Conservation (phyloP, 352 stramenopile species). For the Phytophthora constricta region DNA sequence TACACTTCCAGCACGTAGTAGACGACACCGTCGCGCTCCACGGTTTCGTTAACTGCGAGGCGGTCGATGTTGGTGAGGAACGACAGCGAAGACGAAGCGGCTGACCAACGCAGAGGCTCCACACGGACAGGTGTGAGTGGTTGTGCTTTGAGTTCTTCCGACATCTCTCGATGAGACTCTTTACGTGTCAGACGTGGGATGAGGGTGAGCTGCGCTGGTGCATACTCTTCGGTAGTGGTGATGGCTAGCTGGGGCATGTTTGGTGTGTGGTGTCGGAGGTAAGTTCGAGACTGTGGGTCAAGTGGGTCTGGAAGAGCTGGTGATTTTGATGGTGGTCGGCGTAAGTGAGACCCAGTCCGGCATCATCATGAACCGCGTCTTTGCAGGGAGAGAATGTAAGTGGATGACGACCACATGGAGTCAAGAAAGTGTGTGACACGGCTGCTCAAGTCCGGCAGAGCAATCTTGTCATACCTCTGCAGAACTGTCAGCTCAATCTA, state of each 20-base stretch:
- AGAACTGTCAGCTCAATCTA: too few species aligned
- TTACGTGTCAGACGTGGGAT: constrained; percentile 38
- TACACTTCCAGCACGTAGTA: constrained; percentile 69
- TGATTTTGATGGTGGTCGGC: not conserved
- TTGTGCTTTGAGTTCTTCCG: constrained; percentile 36
- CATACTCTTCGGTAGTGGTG: constrained; percentile 12
- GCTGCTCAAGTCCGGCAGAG: not conserved
- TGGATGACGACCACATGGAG: not conserved
- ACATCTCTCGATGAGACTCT: constrained; percentile 29
- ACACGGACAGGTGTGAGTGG: constrained; percentile 44
- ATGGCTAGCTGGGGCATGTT: constrained; percentile 26
- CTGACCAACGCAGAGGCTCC: constrained; percentile 47
- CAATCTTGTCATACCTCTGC: too few species aligned
- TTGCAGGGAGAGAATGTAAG: not conserved
- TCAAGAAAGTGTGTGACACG: not conserved
- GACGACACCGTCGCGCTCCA: constrained; percentile 46
- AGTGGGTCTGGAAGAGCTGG: not conserved
- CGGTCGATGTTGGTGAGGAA: constrained; percentile 65
- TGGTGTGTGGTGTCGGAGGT: not conserved
- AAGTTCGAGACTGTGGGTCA: not conserved
- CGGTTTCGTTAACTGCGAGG: constrained; percentile 55
- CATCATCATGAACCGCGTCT: not conserved
- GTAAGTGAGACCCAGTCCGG: not conserved
- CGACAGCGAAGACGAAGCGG: constrained; percentile 36
- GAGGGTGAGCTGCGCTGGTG: constrained; percentile 34